Base-by-base conservation (phyloP, 345 rosid genomes). In the Laguncularia racemosa region DNA sequence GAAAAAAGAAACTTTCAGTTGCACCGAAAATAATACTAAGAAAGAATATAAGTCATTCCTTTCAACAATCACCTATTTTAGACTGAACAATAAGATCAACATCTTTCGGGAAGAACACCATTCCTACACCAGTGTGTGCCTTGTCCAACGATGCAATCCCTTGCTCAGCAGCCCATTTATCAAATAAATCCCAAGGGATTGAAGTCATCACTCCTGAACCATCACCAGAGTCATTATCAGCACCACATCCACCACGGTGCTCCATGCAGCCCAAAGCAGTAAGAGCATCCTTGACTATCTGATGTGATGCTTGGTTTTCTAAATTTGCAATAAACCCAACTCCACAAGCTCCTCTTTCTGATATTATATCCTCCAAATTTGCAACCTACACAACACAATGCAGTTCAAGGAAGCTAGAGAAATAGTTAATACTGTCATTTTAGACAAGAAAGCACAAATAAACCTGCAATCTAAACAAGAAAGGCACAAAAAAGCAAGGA, bases 171-270 rank as follows among this genome's bases (percentile, higher is more conserved):
- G 91, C 95, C 99, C 99, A 93, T 16, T 75, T 66, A 57, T 87
- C 66, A 67, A 93, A 83, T 50, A 80, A 74, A 64, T 85, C 88
- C 99, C 99, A 93, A 13, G 99, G 99, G 63, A 93, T 87, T 55
- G 92, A 89, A 71, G 99, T 83, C 99, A 89, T 93, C 68, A 93
- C 56, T 63, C 99, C 99, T 2, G 99, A 71, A 48, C 99, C 99
- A 71, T 93, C 99, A 66, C 99, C 97, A 53, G 97, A 93, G 76
- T 87, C 95, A 73, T 89, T 89, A 68, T 93, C 99, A 55, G 99
- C 88, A 63, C 99, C 99, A 76, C 99, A 93, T 20, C 99, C 97
- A 19, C 99, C 99, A 63, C 99, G 96, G 68, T 93, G 99, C 69
- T 93, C 96, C 99, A 93, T 93, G 74, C 99, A 93, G 38, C 96